phyloP scores from a whole-genome alignment of 805 yeast species.

The Wickerhamiella kazuoi region DNA sequence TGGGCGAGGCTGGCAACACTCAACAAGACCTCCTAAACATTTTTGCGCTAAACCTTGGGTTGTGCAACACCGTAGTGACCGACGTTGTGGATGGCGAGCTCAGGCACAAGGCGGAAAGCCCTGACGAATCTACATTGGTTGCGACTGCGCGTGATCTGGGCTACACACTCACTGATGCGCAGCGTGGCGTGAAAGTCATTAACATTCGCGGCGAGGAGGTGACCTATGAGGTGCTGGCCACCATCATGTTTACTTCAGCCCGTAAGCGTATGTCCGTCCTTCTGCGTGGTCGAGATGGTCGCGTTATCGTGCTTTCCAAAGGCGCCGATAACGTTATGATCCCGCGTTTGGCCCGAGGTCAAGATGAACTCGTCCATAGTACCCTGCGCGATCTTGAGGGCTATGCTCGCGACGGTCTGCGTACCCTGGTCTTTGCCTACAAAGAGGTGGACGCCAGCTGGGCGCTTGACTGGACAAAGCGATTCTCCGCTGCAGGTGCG shows the following conservation, averaged over 20 bases:
- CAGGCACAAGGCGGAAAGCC: slow-evolving; percentile 60
- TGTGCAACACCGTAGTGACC: slow-evolving; percentile 62
- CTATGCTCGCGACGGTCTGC: slow-evolving; percentile 52
- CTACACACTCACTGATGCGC: slow-evolving; percentile 37
- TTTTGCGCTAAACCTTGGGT: slow-evolving; percentile 48
- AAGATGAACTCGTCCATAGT: slow-evolving; percentile 19
- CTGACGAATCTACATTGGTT: slow-evolving; percentile 72
- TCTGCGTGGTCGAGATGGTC: slow-evolving; percentile 28
- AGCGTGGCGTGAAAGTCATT: slow-evolving; percentile 30
- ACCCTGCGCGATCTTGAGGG: slow-evolving; percentile 51
- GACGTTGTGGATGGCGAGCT: slow-evolving; percentile 28
- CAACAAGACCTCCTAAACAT: slow-evolving; percentile 35
- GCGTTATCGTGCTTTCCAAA: slow-evolving; percentile 35
- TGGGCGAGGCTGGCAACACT: slow-evolving; percentile 22
- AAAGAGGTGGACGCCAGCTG: slow-evolving; percentile 29
- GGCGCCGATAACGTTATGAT: slow-evolving; percentile 86
- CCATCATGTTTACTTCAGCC: slow-evolving; percentile 48
- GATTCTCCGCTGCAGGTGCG: slow-evolving; percentile 33
- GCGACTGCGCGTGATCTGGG: slow-evolving; percentile 61
- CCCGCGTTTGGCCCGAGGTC: slow-evolving; percentile 33
- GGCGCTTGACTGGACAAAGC: slow-evolving; percentile 37
- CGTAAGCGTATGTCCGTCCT: slow-evolving; percentile 69
- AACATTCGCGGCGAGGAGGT: slow-evolving; percentile 29
- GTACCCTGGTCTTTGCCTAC: slow-evolving; percentile 58
- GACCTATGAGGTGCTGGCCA: slow-evolving; percentile 34